Evolutionary conservation across 371 early-diverging fungal genomes (phyloP).

Genomic region (Vairimorpha apis): DNA sequence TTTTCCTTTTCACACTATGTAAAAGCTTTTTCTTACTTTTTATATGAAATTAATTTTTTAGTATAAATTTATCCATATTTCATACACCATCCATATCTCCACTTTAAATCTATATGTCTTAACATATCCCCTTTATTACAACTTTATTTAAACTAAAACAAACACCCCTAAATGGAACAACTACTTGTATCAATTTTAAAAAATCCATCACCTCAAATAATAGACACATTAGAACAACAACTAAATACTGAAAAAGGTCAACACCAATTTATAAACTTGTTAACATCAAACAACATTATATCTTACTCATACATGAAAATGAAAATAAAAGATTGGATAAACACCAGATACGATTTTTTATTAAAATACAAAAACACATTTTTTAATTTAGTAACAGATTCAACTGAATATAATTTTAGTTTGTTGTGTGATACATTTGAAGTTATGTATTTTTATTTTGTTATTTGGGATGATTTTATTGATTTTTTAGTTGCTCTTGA

Average conservation of each 20-base stretch:
- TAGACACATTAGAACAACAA: slow-evolving; percentile 4
- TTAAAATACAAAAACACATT: not conserved
- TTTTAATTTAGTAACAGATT: slow-evolving; percentile 15
- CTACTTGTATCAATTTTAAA: slow-evolving; percentile 22
- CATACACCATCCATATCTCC: no score
- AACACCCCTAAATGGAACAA: slow-evolving; percentile 31
- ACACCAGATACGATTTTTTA: slow-evolving; percentile 2
- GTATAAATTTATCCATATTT: not conserved
- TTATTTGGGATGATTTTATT: slow-evolving; percentile 14
- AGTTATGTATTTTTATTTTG: slow-evolving; percentile 6
- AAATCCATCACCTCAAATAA: slow-evolving; percentile 2
- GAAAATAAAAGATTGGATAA: slow-evolving; percentile 29
- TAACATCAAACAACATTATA: slow-evolving; percentile 29
- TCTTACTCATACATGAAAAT: slow-evolving; percentile 43
- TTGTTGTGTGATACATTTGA: slow-evolving; percentile 30
- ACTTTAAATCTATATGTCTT: no score
- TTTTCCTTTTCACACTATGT: no score
- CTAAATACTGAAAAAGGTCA: slow-evolving; percentile 14
- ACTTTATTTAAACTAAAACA: no score
- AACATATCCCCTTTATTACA: no score
- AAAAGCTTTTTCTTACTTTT: no score
- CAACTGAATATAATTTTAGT: slow-evolving; percentile 12
- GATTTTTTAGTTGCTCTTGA: slow-evolving; percentile 18
- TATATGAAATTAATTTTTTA: not conserved
- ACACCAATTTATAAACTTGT: slow-evolving; percentile 14